These are phyloP conservation scores for Pseudoperonospora humuli DNA, from an alignment of 352 stramenopile species.

Conservation along the genomic window DNA sequence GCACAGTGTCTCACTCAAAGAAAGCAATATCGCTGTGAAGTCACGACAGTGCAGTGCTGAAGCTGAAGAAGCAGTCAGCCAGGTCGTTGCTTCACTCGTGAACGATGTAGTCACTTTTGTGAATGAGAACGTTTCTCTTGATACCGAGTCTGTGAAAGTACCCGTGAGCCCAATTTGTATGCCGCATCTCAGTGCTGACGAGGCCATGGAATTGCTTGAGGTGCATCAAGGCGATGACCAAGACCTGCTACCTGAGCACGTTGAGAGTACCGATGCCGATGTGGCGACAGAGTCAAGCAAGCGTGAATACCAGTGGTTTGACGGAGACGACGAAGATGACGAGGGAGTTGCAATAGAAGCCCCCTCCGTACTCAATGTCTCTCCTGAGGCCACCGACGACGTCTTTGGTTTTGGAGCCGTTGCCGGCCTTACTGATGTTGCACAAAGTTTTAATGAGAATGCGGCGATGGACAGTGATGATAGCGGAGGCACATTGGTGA, in stretches of 20 bases:
- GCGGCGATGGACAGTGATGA: conserved; percentile 19
- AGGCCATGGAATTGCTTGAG: conserved; percentile 20
- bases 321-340: conserved; percentile 24
- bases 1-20: background rate
- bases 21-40: background rate
- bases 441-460: background rate
- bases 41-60: background rate
- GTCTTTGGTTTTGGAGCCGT: conserved; percentile 18
- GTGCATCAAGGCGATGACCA: conserved; percentile 18
- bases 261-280: conserved; percentile 6
- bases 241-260: conserved; percentile 12
- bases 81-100: conserved; percentile 10
- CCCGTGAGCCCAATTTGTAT: conserved; percentile 6
- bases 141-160: conserved; percentile 11
- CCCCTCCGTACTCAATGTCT: conserved; percentile 12
- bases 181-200: conserved; percentile 24
- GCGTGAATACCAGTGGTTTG: conserved; percentile 33
- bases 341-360: conserved; percentile 10
- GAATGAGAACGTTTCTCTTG: conserved; percentile 4
- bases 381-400: conserved; percentile 16
- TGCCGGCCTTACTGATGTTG: conserved; percentile 7
- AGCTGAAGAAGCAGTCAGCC: conserved; percentile 2
- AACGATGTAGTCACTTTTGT: conserved; percentile 12
- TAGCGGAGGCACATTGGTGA: conserved; percentile 19
- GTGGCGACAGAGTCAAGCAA: conserved; percentile 6